These are phyloP conservation scores for Penicillium sp. DNA, from an alignment of 2,329 filamentous ascomycete species.

Conservation along the genomic window DNA sequence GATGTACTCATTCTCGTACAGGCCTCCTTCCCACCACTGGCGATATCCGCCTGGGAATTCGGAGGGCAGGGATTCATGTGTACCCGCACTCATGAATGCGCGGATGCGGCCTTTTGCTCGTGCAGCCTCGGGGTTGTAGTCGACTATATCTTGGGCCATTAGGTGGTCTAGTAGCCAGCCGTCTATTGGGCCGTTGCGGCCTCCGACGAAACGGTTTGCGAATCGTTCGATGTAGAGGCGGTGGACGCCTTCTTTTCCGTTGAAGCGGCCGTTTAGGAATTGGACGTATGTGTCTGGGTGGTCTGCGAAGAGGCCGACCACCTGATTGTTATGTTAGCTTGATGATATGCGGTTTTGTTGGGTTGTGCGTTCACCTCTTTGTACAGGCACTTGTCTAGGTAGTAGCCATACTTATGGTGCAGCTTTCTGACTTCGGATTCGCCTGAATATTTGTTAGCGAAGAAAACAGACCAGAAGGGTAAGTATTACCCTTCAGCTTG, in stretches of 20 bases:
- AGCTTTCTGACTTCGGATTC: conserved; percentile 57
- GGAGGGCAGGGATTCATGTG: neutral
- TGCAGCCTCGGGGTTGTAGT: neutral
- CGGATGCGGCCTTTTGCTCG: neutral
- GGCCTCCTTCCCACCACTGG: neutral
- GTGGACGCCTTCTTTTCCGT: conserved; percentile 52
- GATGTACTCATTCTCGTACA: neutral
- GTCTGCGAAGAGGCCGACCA: conserved; percentile 51
- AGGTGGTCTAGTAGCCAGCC: conserved; percentile 60
- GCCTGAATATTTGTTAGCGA: conserved; percentile 33
- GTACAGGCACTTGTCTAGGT: conserved; percentile 61
- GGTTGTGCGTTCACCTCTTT: conserved; percentile 44
- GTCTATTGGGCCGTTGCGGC: conserved; percentile 57
- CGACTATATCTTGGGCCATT: conserved; percentile 55
- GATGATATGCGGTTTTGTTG: neutral
- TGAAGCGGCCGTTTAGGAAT: conserved; percentile 57
- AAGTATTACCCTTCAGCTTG: neutral
- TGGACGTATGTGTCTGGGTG: conserved; percentile 57
- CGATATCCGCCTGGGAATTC: neutral
- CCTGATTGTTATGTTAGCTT: neutral
- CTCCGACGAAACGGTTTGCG: conserved; percentile 51
- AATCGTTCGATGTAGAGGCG: conserved; percentile 57
- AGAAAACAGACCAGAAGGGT: neutral
- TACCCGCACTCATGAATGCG: neutral
- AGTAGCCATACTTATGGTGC: conserved; percentile 61